Evolutionary conservation across 805 yeast genomes (phyloP), one percentile per base, ranked within the genome.

Genomic region (Zygotorulaspora sp.): DNA sequence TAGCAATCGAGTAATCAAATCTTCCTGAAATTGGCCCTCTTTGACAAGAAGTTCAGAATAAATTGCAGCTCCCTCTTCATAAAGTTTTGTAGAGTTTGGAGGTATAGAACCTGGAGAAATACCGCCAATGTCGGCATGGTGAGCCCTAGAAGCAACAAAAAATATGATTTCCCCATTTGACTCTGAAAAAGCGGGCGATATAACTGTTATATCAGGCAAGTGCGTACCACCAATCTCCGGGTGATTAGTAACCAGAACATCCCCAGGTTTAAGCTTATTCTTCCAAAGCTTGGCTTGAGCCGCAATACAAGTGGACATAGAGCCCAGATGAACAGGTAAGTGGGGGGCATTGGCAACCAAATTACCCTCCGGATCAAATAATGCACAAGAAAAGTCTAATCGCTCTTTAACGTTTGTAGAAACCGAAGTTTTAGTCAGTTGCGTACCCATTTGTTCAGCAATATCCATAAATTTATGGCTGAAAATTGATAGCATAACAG

Each of bases 121-220:
- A 10, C 95, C 94, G 12, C 97, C 97, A 54, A 90, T 89, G 61
- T 89, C 97, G 5, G 96, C 89, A 63, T 90, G 97, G 63, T 89
- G 97, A 2, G 96, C 97, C 47, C 97, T 71, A 0, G 95, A 81
- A 0, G 97, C 97, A 10, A 86, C 88, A 70, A 86, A 89, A 58
- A 89, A 89, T 18, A 87, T 75, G 23, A 86, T 71, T 36, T 67
- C 60, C 5, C 68, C 73, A 29, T 40, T 33, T 15, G 65, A 69
- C 17, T 69, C 68, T n/a, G 75, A 68, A 55, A 86, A 83, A 1
- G 89, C 88, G 0, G 97, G 97, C 0, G 96, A 84, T 30, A 90
- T 80, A 9, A 89, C 94, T 0, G 97, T 89, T 47, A 89, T 87
- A 63, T 85, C 95, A 0, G 95, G 95, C 41, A 85, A 66, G 63